These are phyloP conservation scores for Eucalyptus regnans DNA, from an alignment of 345 rosid genomes.

Conservation along the genomic window DNA sequence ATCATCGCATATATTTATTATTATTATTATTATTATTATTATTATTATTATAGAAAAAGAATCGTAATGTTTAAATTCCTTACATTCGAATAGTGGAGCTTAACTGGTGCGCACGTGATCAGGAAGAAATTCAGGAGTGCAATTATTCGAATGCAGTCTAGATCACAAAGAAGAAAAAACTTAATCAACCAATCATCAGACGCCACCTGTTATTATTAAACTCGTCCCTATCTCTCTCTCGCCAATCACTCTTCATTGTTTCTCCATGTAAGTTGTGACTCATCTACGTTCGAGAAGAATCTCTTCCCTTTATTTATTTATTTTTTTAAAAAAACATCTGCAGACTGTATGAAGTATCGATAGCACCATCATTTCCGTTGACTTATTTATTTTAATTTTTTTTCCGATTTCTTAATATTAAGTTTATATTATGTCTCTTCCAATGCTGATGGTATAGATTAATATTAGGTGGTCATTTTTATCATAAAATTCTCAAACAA, in stretches of 20 bases:
- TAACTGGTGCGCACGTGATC: not conserved
- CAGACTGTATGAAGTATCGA: not conserved
- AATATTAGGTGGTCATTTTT: not conserved
- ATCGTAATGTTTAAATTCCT: not conserved
- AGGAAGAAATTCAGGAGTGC: not conserved
- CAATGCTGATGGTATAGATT: fast-evolving
- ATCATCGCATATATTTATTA: not conserved
- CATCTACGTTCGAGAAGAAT: not conserved
- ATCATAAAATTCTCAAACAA: not conserved
- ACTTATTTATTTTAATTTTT: not conserved
- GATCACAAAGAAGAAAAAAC: not conserved
- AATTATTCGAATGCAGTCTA: not conserved
- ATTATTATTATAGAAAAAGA: not conserved
- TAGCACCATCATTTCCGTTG: not conserved
- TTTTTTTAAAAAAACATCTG: too few species aligned
- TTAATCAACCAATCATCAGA: not conserved
- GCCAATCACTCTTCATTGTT: not conserved
- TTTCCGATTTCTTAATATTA: not conserved
- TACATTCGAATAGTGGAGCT: not conserved
- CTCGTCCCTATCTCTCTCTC: not conserved
- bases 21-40: too few species aligned
- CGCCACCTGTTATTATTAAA: not conserved
- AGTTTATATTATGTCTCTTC: not conserved
- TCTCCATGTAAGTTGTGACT: not conserved
- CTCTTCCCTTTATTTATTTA: not conserved